A percentile compares a stretch with the other conserved stretches of the same genome.
phyloP scores from a whole-genome alignment of 2,329 filamentous ascomycete species.

The Aspergillus costaricaensis region DNA sequence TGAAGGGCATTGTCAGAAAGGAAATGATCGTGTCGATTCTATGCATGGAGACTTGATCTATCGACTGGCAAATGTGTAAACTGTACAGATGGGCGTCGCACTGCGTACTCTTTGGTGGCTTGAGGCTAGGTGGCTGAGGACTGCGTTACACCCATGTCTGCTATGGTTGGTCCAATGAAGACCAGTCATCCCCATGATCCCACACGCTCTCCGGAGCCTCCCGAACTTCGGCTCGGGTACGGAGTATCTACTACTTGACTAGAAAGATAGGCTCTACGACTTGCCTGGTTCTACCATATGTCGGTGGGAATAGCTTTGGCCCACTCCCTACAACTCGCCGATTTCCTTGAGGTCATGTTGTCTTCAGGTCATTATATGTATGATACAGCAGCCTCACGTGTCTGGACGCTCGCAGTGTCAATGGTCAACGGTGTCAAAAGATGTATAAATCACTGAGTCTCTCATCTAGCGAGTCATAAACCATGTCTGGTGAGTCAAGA shows the following conservation, averaged over 20 bases:
- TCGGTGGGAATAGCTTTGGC: background rate
- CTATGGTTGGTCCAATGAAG: background rate
- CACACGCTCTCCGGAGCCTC: background rate
- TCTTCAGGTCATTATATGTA: constrained; percentile 23
- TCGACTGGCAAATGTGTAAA: too few relatives aligned
- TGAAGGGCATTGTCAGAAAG: background rate
- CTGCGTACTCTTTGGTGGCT: too few relatives aligned
- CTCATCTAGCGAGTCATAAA: constrained; percentile 10
- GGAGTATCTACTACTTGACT: background rate
- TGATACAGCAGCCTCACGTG: constrained; percentile 29
- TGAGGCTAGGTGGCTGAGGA: background rate
- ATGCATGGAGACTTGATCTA: background rate
- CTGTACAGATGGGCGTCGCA: too few relatives aligned
- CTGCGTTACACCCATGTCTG: background rate
- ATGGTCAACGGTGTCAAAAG: constrained; percentile 10
- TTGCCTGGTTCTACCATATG: background rate
- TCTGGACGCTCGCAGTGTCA: constrained; percentile 22
- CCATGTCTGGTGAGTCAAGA: background rate
- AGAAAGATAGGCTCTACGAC: too few relatives aligned
- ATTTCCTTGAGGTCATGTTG: constrained; percentile 15
- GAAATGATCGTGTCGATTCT: background rate
- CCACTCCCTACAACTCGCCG: background rate
- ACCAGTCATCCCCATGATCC: background rate
- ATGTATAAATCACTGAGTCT: constrained; percentile 14
- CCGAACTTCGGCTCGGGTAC: constrained; percentile 3